Base-by-base conservation (phyloP, 768 basidiomycete genomes). In the Phylloporus sp. region DNA sequence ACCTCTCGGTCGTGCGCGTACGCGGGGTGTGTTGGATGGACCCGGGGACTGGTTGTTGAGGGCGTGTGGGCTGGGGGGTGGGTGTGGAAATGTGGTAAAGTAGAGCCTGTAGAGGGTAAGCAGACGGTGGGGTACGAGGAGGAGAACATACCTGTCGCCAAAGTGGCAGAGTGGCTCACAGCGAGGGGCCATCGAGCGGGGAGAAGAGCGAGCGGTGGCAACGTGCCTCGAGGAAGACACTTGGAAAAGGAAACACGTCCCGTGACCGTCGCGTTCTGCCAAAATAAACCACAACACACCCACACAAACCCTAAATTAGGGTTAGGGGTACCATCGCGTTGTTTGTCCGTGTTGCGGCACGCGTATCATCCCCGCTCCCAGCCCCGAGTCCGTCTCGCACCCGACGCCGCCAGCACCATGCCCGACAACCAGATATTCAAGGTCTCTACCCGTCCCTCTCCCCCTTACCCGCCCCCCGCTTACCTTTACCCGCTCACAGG, bases 371-470 rank as follows among this genome's bases (percentile, higher is more conserved):
- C 28, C 44, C 18, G 23, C 40, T 16, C 40, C 24, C 40, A n/a
- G n/a, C n/a, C n/a, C n/a, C n/a, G n/a, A n/a, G n/a, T n/a, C n/a
- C n/a, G n/a, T n/a, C n/a, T n/a, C n/a, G n/a, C n/a, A n/a, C n/a
- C n/a, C n/a, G n/a, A n/a, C n/a, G n/a, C n/a, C n/a, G n/a, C n/a
- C n/a, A 16, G 28, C 28, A 20, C 57, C 26, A 91, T 91, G 89
- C 86, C 89, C 20, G 88, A 91, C 59, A 78, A 80, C 45, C 88
- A 90, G 67, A 92, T 93, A 66, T 93, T 92, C 79, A 93, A 93
- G 84, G 90, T 85, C 57, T n/a, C 24, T 53, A n/a, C n/a, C 40
- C 22, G 31, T 32, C 15, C 38, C 28, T 34, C 41, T 43, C 11
- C 0, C 32, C 32, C 8, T 20, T 44, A 22, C 12, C 11, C 22